Conservation (phyloP, 2,329 filamentous ascomycete genomes). For the Bimuria novae-zelandiae region DNA sequence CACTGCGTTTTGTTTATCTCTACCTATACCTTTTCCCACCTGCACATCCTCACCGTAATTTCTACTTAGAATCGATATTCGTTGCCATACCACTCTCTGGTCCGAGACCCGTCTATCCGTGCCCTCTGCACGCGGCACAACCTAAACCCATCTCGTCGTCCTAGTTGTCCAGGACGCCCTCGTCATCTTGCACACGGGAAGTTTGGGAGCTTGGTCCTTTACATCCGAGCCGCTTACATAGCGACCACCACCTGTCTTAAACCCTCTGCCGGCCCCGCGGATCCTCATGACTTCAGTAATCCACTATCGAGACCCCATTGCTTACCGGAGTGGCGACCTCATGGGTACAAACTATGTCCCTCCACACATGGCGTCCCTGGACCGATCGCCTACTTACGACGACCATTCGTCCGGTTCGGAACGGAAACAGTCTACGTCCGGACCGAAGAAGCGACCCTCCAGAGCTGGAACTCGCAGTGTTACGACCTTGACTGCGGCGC, state of each 20-base stretch:
- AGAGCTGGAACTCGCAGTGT: conserved; percentile 63
- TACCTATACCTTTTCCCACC: background rate
- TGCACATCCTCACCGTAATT: background rate
- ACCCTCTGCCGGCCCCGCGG: conserved; percentile 39
- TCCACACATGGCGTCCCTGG: conserved; percentile 43
- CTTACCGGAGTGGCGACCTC: conserved; percentile 43
- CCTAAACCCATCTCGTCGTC: conserved; percentile 30
- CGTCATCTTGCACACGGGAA: conserved; percentile 26
- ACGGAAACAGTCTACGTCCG: conserved; percentile 40
- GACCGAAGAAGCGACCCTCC: conserved; percentile 55
- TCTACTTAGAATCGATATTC: background rate
- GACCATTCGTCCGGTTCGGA: conserved; percentile 47
- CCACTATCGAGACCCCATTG: conserved; percentile 45
- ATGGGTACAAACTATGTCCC: conserved; percentile 44
- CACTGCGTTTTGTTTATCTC: conserved; percentile 7
- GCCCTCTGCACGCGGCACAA: conserved; percentile 19
- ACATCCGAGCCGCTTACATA: conserved; percentile 38
- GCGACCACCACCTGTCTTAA: conserved; percentile 34
- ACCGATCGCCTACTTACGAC: conserved; percentile 44
- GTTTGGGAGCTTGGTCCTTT: conserved; percentile 34
- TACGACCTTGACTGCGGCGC: conserved; percentile 60
- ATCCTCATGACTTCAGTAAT: conserved; percentile 49
- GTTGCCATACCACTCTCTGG: conserved; percentile 18
- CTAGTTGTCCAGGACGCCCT: conserved; percentile 28
- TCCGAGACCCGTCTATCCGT: conserved; percentile 28